Conservation (phyloP, 108 stramenopile species). For the Skeletonema potamos region DNA sequence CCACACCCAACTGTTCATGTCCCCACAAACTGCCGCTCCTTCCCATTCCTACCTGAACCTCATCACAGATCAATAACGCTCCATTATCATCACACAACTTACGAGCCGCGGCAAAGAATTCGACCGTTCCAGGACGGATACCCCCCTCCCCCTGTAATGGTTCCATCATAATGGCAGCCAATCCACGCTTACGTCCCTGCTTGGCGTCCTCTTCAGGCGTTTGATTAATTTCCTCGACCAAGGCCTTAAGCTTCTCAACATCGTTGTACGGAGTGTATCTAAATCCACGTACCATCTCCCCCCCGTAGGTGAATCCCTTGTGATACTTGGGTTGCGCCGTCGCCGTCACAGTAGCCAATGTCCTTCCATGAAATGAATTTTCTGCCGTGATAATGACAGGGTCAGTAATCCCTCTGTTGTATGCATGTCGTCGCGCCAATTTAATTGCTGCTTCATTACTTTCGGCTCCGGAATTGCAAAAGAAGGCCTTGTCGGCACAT, state of each 20-base stretch:
- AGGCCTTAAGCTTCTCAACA: constrained; percentile 66
- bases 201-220: constrained; percentile 65
- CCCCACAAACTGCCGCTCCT: constrained; percentile 96
- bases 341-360: constrained; percentile 91
- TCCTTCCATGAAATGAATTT: constrained; percentile 95
- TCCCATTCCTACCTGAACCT: constrained; percentile 98
- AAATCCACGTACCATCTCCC: constrained; percentile 89
- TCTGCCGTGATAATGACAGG: constrained; percentile 94
- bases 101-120: constrained; percentile 80
- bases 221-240: constrained; percentile 69
- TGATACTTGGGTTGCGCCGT: constrained; percentile 98
- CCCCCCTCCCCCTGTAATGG: constrained; percentile 98
- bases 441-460: constrained; percentile 98
- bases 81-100: constrained; percentile 85
- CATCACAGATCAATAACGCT: constrained; percentile 93
- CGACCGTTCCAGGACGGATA: constrained; percentile 82
- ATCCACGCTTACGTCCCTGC: constrained; percentile 61
- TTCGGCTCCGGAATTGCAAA: constrained; percentile 98
- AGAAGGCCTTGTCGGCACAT: constrained; percentile 94
- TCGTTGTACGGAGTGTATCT: constrained; percentile 92
- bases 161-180: constrained; percentile 96
- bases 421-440: constrained; percentile 87
- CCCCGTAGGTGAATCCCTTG: constrained; percentile 84
- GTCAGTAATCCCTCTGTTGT: constrained; percentile 74
- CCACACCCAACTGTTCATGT: constrained; percentile 86